phyloP scores from a whole-genome alignment of 2,329 filamentous ascomycete genomes.

The Cladosporium sphaerospermum region DNA sequence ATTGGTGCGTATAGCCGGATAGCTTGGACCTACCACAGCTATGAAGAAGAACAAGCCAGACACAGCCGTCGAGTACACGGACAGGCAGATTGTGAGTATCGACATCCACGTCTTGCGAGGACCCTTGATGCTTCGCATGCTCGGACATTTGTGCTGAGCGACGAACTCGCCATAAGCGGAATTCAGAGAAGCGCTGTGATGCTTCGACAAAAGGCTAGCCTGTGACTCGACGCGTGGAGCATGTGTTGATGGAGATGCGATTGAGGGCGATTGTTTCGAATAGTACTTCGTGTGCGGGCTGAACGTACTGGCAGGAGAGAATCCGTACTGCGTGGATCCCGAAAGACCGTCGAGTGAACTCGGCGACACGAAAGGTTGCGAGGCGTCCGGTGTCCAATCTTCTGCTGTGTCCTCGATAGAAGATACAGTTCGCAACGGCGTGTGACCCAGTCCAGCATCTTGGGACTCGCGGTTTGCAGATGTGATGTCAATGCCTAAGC shows the following conservation, averaged over 20 bases:
- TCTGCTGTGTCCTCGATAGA: neutral
- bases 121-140: neutral
- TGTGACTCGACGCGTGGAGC: neutral
- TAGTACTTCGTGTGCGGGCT: neutral
- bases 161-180: conserved; percentile 7
- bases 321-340: conserved; percentile 1
- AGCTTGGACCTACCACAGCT: conserved; percentile 57
- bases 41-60: conserved; percentile 62
- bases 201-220: neutral
- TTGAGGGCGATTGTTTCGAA: neutral
- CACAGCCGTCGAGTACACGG: conserved; percentile 57
- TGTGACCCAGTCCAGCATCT: neutral
- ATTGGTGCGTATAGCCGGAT: conserved; percentile 49
- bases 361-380: conserved; percentile 17
- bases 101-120: conserved; percentile 41
- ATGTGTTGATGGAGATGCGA: neutral
- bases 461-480: neutral
- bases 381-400: neutral
- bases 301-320: conserved; percentile 1
- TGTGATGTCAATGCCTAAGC: conserved; percentile 2
- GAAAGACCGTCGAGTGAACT: conserved; percentile 21
- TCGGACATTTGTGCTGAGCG: conserved; percentile 3
- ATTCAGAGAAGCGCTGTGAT: neutral
- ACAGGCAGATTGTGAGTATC: conserved; percentile 37
- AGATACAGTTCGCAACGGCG: neutral